These are phyloP conservation scores for Paramecium sexaurelia DNA, from an alignment of 73 alveolate species.

Conservation along the genomic window DNA sequence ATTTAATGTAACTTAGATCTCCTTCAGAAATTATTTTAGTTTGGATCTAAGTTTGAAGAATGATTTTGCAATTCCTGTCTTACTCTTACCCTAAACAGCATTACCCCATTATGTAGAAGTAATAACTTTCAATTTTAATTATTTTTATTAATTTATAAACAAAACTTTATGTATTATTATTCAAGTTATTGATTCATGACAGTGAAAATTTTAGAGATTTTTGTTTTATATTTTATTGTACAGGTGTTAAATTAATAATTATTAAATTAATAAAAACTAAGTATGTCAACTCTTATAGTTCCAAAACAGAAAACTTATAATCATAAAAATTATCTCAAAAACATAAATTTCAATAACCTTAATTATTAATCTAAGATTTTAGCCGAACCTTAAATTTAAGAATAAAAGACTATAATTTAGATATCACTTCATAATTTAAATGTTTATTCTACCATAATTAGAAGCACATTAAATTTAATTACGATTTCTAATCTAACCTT, in stretches of 20 bases:
- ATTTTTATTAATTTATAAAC: background rate
- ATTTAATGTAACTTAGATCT: background rate
- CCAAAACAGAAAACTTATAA: background rate
- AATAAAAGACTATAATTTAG: conserved; percentile 43
- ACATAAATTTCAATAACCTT: conserved; percentile 18
- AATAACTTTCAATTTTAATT: background rate
- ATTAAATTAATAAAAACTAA: no score
- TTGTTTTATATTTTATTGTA: no score
- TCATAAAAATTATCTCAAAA: background rate
- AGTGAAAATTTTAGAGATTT: background rate
- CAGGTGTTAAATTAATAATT: no score
- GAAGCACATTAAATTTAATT: no score
- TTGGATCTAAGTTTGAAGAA: background rate
- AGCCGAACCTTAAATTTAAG: conserved; percentile 31
- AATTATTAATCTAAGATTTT: conserved; percentile 21
- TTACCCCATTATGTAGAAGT: background rate
- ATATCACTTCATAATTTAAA: no score
- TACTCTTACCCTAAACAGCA: background rate
- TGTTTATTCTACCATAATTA: no score
- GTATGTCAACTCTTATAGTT: no score
- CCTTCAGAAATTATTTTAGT: background rate
- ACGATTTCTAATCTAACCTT: no score
- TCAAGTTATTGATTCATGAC: background rate
- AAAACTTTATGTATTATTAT: background rate
- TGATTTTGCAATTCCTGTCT: background rate